Evolutionary conservation across 73 alveolate species (phyloP).

Genomic region (Paramecium primaurelia): DNA sequence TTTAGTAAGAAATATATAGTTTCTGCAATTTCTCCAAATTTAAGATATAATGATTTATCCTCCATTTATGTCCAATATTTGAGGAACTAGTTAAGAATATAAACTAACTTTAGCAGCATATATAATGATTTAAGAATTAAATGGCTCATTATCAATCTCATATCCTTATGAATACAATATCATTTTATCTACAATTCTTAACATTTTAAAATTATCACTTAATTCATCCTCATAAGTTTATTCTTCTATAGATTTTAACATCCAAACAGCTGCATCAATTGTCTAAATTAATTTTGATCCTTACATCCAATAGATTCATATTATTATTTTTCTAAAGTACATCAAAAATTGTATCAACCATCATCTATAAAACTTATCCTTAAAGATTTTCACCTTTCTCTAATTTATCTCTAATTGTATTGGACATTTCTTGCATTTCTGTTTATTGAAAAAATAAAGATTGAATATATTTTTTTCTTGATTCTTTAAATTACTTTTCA

Average conservation of each 20-base stretch:
- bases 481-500: background rate
- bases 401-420: background rate
- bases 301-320: background rate
- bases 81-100: background rate
- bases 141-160: background rate
- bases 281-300: background rate
- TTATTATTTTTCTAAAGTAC: background rate
- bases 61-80: background rate
- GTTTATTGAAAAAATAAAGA: background rate
- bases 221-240: background rate
- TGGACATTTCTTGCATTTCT: background rate
- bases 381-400: background rate
- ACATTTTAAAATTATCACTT: background rate
- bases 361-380: background rate
- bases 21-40: background rate
- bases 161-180: background rate
- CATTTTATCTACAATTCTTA: background rate
- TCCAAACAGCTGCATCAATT: slow-evolving; percentile 27
- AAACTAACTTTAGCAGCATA: background rate
- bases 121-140: background rate
- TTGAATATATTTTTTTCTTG: background rate
- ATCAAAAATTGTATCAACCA: background rate
- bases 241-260: background rate
- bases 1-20: background rate
- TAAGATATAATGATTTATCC: background rate